These are phyloP conservation scores for Sclerotinia glacialis DNA, from an alignment of 2,329 filamentous ascomycete genomes.

Conservation along the genomic window DNA sequence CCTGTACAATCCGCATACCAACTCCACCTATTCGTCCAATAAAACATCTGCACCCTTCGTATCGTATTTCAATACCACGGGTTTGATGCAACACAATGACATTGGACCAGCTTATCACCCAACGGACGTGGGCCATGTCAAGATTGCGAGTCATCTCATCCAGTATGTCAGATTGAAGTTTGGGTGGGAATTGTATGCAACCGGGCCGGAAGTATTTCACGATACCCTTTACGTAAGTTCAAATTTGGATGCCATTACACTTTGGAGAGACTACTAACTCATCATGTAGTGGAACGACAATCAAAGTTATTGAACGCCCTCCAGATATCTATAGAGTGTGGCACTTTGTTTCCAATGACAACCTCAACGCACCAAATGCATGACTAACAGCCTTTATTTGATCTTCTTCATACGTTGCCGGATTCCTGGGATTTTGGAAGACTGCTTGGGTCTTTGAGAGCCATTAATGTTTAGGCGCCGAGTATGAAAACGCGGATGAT, in stretches of 20 bases:
- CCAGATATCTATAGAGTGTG: background rate
- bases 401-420: too few relatives aligned
- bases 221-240: slow-evolving; percentile 46
- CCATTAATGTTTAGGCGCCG: too few relatives aligned
- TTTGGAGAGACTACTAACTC: background rate
- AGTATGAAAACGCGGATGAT: too few relatives aligned
- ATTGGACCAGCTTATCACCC: slow-evolving; percentile 58
- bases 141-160: slow-evolving; percentile 57
- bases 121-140: slow-evolving; percentile 60
- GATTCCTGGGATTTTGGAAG: too few relatives aligned
- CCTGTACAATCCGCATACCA: slow-evolving; percentile 44
- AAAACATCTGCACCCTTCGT: slow-evolving; percentile 46
- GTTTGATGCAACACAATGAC: slow-evolving; percentile 61
- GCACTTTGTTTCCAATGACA: too few relatives aligned
- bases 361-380: too few relatives aligned
- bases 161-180: slow-evolving; percentile 56
- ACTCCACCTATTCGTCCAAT: slow-evolving; percentile 40
- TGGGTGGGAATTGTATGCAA: slow-evolving; percentile 54
- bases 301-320: slow-evolving; percentile 5
- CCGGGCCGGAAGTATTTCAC: slow-evolving; percentile 51
- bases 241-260: background rate
- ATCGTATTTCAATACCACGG: slow-evolving; percentile 60
- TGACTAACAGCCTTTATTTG: too few relatives aligned
- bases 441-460: too few relatives aligned
- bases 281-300: slow-evolving; percentile 10